Evolutionary conservation across 129 eudicot species (phyloP).

Genomic region (Tanacetum coccineum): DNA sequence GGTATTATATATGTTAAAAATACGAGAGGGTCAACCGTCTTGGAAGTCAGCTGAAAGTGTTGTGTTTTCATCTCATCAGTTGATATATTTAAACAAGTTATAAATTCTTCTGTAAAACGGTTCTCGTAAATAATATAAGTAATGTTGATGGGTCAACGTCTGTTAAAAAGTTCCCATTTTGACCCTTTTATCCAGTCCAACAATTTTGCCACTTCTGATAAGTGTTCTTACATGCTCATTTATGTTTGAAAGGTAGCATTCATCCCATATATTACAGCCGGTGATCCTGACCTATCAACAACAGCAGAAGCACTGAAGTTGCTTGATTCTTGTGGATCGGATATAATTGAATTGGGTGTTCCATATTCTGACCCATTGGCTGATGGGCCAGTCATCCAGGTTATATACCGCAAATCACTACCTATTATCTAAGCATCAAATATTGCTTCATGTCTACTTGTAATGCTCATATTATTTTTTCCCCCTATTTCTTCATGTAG

Average conservation of each 20-base stretch:
- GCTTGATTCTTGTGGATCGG: constrained; percentile 81
- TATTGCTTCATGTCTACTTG: background rate
- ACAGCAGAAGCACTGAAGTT: too few relatives aligned
- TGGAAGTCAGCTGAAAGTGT: too few relatives aligned
- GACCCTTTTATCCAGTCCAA: too few relatives aligned
- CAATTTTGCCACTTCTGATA: background rate
- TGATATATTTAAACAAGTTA: too few relatives aligned
- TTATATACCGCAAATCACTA: constrained; percentile 11
- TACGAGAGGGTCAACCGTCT: too few relatives aligned
- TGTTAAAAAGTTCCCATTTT: too few relatives aligned
- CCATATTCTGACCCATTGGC: constrained; percentile 97
- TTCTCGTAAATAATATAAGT: too few relatives aligned
- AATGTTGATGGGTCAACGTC: background rate
- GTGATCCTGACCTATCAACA: constrained; percentile 87
- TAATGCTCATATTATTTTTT: background rate
- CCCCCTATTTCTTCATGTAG: constrained; percentile 28
- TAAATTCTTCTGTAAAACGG: too few relatives aligned
- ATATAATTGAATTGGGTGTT: constrained; percentile 90
- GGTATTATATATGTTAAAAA: too few relatives aligned
- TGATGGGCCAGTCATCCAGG: constrained; percentile 98
- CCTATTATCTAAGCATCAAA: background rate
- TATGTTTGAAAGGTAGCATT: constrained; percentile 74
- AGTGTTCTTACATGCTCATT: constrained; percentile 22
- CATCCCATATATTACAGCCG: constrained; percentile 95
- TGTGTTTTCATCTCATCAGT: too few relatives aligned